phyloP scores from a whole-genome alignment of 306 rosid genomes.

The Pyrus communis region DNA sequence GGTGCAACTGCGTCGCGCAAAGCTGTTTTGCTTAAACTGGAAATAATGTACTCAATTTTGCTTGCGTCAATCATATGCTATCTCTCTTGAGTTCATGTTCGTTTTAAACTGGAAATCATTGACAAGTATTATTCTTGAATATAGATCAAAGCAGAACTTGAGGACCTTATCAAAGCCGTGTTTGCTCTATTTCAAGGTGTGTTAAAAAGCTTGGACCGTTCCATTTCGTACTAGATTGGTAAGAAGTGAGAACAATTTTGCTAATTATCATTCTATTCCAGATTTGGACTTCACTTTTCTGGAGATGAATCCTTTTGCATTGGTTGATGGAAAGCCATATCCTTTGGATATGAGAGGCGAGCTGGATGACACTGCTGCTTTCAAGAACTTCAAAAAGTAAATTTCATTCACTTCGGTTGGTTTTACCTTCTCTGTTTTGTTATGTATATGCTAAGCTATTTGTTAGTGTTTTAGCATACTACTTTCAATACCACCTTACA shows the following conservation, averaged over 20 bases:
- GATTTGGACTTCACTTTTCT: constrained; percentile 97
- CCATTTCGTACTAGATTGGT: neutral
- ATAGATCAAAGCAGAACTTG: constrained; percentile 74
- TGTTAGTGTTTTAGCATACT: constrained; percentile 3
- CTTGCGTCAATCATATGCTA: neutral
- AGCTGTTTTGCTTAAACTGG: too few species aligned
- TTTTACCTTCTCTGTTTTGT: constrained; percentile 6
- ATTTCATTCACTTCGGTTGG: constrained; percentile 13
- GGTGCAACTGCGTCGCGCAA: too few species aligned
- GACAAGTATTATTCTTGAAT: constrained; percentile 4
- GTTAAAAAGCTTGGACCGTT: constrained; percentile 2
- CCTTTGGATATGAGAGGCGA: constrained; percentile 99
- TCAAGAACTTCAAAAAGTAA: constrained; percentile 95
- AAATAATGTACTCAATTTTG: neutral
- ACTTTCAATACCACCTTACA: constrained; percentile 7
- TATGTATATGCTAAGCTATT: neutral
- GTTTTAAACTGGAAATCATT: constrained; percentile 6
- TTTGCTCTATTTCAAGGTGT: constrained; percentile 83
- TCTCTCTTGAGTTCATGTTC: neutral
- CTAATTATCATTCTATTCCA: constrained; percentile 21
- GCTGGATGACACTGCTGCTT: constrained; percentile 89
- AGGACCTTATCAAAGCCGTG: constrained; percentile 63
- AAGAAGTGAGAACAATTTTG: neutral
- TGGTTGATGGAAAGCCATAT: constrained; percentile 88
- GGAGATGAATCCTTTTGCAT: constrained; percentile 92